Base-by-base conservation (phyloP, 139 green algal species). In the Chlamydomonas sp. region DNA sequence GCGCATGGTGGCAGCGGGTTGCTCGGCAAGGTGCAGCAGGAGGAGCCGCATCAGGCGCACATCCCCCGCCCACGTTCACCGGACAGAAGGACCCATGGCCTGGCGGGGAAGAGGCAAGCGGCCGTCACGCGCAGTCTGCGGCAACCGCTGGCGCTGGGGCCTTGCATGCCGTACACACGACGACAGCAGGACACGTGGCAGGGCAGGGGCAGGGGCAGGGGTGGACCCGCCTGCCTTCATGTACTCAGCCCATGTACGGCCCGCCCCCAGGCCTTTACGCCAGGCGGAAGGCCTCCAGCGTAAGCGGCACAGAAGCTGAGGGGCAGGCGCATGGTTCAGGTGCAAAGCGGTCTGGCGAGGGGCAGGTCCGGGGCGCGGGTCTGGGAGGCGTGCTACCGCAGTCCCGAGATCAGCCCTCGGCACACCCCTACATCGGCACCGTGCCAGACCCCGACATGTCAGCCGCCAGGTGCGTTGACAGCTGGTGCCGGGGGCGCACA, bases 361-460 rank as follows among this genome's bases (percentile, higher is more conserved):
- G 31, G 31, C 31, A 49, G 31, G 31, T 49, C 31, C 31, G 64
- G 64, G 64, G 64, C 64, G 64, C 8, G 9, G 64, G 64, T 16
- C 9, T 9, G 68, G 15, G 14, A 74, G 14, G 14, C 18, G 68
- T n/a, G 68, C 14, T 16, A 16, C 64, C 64, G 64, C 64, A 9
- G 9, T 16, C 64, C 8, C 10, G 64, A 12, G 9, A 12, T 74
- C 68, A 5, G n/a, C 12, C 10, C 68, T 15, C 14, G 14, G 10
- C 68, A 12, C 18, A 12, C 57, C 80, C 80, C 14, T 85, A 85
- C 66, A 12, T 85, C 17, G 66, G 80, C 8, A 49, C 66, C 4
- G 64, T 85, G 12, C 80, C 80, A 2, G 80, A 85, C 64, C 80
- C 80, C 0, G 80, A 85, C 14, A 77, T 85, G 66, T 66, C 80